These are phyloP conservation scores for Phaeosphaeriaceae sp. DNA, from an alignment of 2,329 filamentous ascomycete genomes.

Conservation along the genomic window DNA sequence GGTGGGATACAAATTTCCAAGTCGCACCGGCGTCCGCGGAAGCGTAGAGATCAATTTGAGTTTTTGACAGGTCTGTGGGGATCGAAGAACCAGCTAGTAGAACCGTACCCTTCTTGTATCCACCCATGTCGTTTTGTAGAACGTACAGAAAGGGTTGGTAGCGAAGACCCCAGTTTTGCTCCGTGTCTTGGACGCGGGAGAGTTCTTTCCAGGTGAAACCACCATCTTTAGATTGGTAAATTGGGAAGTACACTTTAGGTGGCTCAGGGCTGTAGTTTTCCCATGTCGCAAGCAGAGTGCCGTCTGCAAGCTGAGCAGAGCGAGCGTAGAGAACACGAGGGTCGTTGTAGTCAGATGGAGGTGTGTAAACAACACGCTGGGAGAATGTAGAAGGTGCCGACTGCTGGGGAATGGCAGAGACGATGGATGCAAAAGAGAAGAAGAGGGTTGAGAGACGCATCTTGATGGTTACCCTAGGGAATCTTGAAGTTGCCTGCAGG, in stretches of 20 bases:
- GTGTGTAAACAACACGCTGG: slow-evolving; percentile 50
- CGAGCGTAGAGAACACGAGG: slow-evolving; percentile 61
- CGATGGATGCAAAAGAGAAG: slow-evolving; percentile 26
- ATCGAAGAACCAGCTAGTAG: slow-evolving; percentile 67
- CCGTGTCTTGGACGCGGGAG: slow-evolving; percentile 68
- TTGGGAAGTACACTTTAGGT: slow-evolving; percentile 53
- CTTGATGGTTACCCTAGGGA: slow-evolving; percentile 18
- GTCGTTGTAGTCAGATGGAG: slow-evolving; percentile 52
- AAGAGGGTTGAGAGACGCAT: slow-evolving; percentile 41
- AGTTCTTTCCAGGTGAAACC: slow-evolving; percentile 66
- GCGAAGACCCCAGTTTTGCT: slow-evolving; percentile 69
- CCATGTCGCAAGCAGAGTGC: slow-evolving; percentile 59
- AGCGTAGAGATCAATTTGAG: slow-evolving; percentile 73
- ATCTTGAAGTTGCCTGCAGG: not conserved
- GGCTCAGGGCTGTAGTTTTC: slow-evolving; percentile 60
- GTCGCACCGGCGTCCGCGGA: slow-evolving; percentile 64
- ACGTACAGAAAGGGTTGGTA: slow-evolving; percentile 74
- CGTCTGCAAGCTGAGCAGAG: slow-evolving; percentile 53
- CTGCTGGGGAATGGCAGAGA: slow-evolving; percentile 30
- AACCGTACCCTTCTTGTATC: slow-evolving; percentile 67
- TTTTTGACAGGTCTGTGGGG: slow-evolving; percentile 64
- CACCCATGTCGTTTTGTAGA: slow-evolving; percentile 63
- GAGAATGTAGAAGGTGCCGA: slow-evolving; percentile 36
- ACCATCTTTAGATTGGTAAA: slow-evolving; percentile 56
- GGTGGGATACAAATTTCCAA: slow-evolving; percentile 71